These are phyloP conservation scores for Alternaria triticimaculans DNA, from an alignment of 2,329 filamentous ascomycete genomes.

Conservation along the genomic window DNA sequence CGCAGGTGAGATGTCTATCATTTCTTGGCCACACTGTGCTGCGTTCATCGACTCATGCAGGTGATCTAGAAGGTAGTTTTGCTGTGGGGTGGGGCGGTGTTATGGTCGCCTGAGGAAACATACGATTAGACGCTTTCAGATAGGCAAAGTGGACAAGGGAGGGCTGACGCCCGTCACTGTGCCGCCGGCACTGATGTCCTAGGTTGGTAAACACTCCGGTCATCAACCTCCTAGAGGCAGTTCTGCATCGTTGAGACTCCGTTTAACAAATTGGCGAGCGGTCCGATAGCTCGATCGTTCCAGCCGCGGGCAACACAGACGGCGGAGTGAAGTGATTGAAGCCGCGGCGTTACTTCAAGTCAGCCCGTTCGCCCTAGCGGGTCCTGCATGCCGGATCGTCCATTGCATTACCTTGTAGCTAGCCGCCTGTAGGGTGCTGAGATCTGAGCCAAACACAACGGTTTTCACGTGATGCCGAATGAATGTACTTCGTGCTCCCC, in stretches of 20 bases:
- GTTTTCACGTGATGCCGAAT: constrained; percentile 3
- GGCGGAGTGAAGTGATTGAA: neutral
- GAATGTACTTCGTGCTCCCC: neutral
- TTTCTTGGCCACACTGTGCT: constrained; percentile 5
- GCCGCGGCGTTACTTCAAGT: neutral
- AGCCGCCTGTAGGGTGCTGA: neutral
- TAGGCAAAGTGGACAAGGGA: constrained; percentile 3
- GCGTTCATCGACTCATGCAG: constrained; percentile 9
- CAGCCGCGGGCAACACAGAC: constrained; percentile 2
- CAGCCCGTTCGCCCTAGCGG: neutral
- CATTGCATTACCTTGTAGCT: neutral
- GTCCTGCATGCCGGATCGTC: neutral
- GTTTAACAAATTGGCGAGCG: constrained; percentile 1
- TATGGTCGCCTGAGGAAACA: constrained; percentile 16
- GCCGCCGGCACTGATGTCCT: constrained; percentile 10
- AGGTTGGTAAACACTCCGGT: constrained; percentile 8
- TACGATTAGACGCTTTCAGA: constrained; percentile 15
- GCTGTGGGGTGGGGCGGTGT: constrained; percentile 14
- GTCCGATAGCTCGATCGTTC: constrained; percentile 6
- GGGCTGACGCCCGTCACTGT: constrained; percentile 4
- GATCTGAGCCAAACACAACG: neutral
- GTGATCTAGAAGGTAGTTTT: constrained; percentile 2
- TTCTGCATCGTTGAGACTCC: neutral
- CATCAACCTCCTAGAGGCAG: neutral
- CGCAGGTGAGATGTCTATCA: constrained; percentile 5